Percentiles rank a stretch among this genome's conserved stretches.
Conservation (phyloP, 768 basidiomycete species). For the Phlebiopsis flavidoalba region DNA sequence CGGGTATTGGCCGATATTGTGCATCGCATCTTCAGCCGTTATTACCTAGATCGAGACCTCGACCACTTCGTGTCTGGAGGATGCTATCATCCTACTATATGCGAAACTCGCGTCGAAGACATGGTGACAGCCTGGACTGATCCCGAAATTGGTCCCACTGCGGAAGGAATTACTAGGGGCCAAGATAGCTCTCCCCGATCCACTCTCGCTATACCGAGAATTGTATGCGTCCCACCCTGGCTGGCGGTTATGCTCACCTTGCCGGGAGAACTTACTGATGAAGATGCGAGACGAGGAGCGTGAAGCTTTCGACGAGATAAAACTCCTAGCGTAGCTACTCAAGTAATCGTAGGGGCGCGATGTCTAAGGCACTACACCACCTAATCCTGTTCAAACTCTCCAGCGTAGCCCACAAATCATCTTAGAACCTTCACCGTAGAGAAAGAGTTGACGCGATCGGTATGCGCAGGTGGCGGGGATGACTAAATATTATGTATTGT, state of each 20-base stretch:
- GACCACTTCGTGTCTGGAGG: not conserved
- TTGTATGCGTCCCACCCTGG: not conserved
- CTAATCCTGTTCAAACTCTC: too few relatives aligned
- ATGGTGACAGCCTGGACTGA: not conserved
- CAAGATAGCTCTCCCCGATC: not conserved
- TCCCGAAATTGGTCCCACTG: not conserved
- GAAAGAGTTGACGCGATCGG: too few relatives aligned
- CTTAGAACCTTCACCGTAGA: too few relatives aligned
- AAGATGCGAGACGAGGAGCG: not conserved
- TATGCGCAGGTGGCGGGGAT: too few relatives aligned
- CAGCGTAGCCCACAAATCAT: too few relatives aligned
- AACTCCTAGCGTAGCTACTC: too few relatives aligned
- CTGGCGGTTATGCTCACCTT: too few relatives aligned
- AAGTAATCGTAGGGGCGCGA: too few relatives aligned
- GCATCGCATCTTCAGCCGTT: not conserved
- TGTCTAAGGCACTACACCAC: too few relatives aligned
- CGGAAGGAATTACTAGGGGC: not conserved
- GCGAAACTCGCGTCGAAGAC: not conserved
- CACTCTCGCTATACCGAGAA: not conserved
- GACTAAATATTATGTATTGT: too few relatives aligned
- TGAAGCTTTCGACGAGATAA: not conserved
- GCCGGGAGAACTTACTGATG: not conserved
- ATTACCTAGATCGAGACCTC: not conserved
- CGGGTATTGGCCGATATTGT: not conserved
- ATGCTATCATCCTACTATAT: not conserved